Base-by-base conservation (phyloP, 2,329 filamentous ascomycete species). In the Tricladium varicosporioides region DNA sequence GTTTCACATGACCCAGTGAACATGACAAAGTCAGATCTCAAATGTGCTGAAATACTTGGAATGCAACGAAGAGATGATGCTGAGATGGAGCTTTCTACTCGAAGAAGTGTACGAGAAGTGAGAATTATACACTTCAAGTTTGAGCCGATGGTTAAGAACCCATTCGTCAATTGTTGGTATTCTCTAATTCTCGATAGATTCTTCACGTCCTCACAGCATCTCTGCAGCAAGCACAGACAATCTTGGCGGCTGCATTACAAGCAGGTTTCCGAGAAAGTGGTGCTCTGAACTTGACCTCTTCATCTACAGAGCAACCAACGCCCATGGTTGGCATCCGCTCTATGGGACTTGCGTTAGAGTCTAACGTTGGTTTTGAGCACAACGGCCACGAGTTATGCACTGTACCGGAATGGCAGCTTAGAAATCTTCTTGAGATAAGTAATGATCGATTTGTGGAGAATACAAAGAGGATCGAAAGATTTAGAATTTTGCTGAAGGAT, bases 261-360 rank as follows among this genome's bases (percentile, higher is more conserved):
- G 88, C 91, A 3, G 93, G 93, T 0, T 97, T 97, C 70, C 86
- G 93, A 13, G 93, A 97, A 74, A 94, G 89, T 58, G 93, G 93
- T 15, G 87, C 93, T 50, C 80, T 95, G 57, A 90, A 87, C 67
- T 70, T 91, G 48, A 72, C 73, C 5, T 56, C 70, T 10, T 67
- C 70, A 22, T 63, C 69, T 1, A 53, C 65, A 1, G 70, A 71
- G 15, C 36, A 48, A 11, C 49, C 65, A 4, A 85, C 78, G 47
- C 91, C 91, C 1, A 89, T 96, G 71, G 89, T 97, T 2, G 93
- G 89, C 2, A 84, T 97, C 32, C 85, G 93, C 15, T 92, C 90
- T 5, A 89, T 90, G 72, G 92, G 92, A 0, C 78, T 97, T 1
- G 82, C 84, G 0, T 84, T 97, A 60, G 91, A 96, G 73, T 90